Evolutionary conservation across 106 monocot genomes (phyloP), one percentile per base, ranked within the genome.

Genomic region (Phalaenopsis aphrodite): DNA sequence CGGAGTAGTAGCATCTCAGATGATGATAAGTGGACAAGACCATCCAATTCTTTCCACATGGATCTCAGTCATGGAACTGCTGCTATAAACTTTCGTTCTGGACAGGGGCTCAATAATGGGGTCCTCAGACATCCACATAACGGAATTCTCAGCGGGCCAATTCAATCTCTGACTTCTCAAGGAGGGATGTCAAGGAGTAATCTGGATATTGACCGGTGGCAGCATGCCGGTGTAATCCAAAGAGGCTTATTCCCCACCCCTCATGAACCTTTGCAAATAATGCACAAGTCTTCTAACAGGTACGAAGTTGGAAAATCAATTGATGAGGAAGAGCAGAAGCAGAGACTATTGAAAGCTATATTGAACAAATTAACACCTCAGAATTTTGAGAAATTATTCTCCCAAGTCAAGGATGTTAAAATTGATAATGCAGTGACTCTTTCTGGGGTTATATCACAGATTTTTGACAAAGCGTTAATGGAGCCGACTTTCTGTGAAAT

Each of bases 401-500:
- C 72, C 12, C 84, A 92, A 86, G 91, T 93, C 18, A 87, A 86
- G 68, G 90, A 90, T 19, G 93, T 94, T 47, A 92, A 89, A 52
- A 90, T 97, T 21, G 87, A 90, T 57, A 92, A 76, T 78, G 79
- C 79, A 15, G 39, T 0, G 16, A 97, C 94, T 56, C 90, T 97
- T 46, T 78, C 41, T 79, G 96, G 92, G 55, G 92, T 97, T 43
- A 92, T 97, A 56, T 89, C 90, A 49, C 96, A 94, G 82, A 97
- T 97, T 81, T 94, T 94, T 85, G 92, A 94, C 66, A 97, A 94
- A 85, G 96, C 94, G 64, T 81, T 94, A 67, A 92, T 78, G 94
- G 96, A 97, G 74, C 92, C 89, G 43, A 92, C 92, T 16, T 97
- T 92, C 78, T 97, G 94, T 88, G 92, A 92, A 80, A 92, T 94